Evolutionary conservation across 768 basidiomycete genomes (phyloP), one percentile per base, ranked within the genome.

Genomic region (Rhizopogon rudus): DNA sequence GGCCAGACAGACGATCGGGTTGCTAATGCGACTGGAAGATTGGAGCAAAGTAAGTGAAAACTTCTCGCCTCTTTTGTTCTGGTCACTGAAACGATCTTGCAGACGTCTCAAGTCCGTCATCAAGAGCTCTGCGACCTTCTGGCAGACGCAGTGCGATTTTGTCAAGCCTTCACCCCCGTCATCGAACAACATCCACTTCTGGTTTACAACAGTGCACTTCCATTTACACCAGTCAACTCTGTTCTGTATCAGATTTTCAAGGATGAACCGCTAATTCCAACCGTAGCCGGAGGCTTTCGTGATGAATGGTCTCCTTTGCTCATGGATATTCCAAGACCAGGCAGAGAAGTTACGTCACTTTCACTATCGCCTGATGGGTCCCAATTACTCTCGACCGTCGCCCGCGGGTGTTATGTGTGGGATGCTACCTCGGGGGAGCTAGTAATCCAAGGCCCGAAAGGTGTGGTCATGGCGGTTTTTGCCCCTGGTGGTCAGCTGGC

Each of bases 181-280:
- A 71, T 71, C 43, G 68, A 69, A 55, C 67, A 67, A 20, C 68
- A 69, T 43, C 68, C 68, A 4, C 67, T 69, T 22, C 57, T 69
- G 20, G 70, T 70, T 33, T 70, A 70, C 57, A 60, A 61, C 22
- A 61, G 64, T 16, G 68, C 68, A 16, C 65, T 70, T 20, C 70
- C 68, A 3, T 70, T 70, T 50, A 60, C 68, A 40, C 68, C 68
- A 3, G 70, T 57, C n/a, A 44, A 59, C 10, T 59, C 64, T 8
- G 44, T 54, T 7, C 43, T 71, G 35, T 70, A 65, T 44, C 61
- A 60, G 37, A 57, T 56, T 14, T 70, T 70, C 60, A 65, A 68
- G 41, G 56, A 62, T 1, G 66, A 68, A 20, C 49, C 59, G 16
- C 52, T 59, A 8, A 3, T 62, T 9, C 68, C 70, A 16, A 5